Evolutionary conservation across 805 yeast genomes (phyloP), one percentile per base, ranked within the genome.

Genomic region (Yamadazyma paraphyllophila): DNA sequence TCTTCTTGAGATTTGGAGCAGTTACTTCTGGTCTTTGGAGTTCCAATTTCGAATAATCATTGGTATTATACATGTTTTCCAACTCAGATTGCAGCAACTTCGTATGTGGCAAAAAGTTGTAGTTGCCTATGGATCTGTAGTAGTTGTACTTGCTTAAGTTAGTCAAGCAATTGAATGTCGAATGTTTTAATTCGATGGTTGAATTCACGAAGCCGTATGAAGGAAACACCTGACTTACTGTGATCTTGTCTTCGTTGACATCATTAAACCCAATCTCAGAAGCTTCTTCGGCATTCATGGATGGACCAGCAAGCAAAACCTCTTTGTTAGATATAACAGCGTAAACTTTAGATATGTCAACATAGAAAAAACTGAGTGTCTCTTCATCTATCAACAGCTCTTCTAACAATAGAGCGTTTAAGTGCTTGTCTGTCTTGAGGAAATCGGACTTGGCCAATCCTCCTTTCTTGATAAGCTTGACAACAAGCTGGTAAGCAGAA

Each of bases 181-280:
- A 62, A 48, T 67, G 72, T 14, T 56, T 62, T 32, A 63, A 48
- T 10, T 65, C 68, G 1, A 62, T 47, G 13, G 60, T 46, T 6
- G 64, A 49, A 27, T 61, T 65, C 17, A 62, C 59, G 8, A 50
- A 38, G 7, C 72, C 74, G 49, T 67, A 69, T 34, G 66, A 66
- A 14, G 77, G 77, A 45, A 71, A 71, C 9, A 69, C 67, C 45
- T 68, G 75, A 26, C 60, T 54, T 2, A 70, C 52, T 1, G 70
- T 65, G 29, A 71, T 62, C 38, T 58, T 59, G 38, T 65, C 73
- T 6, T 60, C 63, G 25, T 43, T 35, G 4, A 32, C n/a, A 5
- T 34, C 44, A 20, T 17, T 12, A 15, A 26, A 25, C 2, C 27
- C 44, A 7, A 20, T 3, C 12, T 24, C 7, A 9, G 39, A 15